Evolutionary conservation across 2,329 filamentous ascomycete genomes (phyloP).

Genomic region (Ophiostoma ulmi): DNA sequence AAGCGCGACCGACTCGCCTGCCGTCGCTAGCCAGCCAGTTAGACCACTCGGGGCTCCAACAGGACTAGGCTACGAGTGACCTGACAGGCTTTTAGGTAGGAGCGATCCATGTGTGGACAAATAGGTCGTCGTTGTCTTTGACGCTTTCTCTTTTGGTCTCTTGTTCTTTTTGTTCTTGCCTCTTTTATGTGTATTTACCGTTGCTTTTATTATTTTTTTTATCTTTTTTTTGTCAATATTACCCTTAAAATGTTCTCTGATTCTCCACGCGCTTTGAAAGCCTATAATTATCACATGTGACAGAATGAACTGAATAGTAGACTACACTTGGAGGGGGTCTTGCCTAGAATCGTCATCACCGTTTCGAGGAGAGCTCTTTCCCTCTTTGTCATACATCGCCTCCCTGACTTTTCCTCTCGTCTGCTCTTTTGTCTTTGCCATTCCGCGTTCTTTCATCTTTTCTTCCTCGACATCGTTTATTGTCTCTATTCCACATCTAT

Average conservation of each 20-base stretch:
- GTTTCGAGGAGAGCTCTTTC: slow-evolving; percentile 3
- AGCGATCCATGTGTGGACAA: background rate
- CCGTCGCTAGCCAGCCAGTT: slow-evolving; percentile 11
- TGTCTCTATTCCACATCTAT: background rate
- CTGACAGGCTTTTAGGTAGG: background rate
- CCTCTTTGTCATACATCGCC: background rate
- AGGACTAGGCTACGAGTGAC: background rate
- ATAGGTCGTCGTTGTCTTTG: background rate
- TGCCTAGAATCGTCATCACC: slow-evolving; percentile 22
- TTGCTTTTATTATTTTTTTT: background rate
- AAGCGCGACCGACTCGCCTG: slow-evolving; percentile 5
- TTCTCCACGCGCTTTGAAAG: slow-evolving; percentile 12
- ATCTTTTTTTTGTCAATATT: background rate
- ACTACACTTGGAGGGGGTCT: background rate
- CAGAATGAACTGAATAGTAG: background rate
- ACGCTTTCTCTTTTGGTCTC: background rate
- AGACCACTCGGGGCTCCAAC: background rate
- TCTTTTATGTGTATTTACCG: background rate
- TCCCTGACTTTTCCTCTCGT: background rate
- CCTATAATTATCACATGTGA: slow-evolving; percentile 23
- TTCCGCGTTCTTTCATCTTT: background rate
- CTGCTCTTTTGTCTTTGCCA: background rate
- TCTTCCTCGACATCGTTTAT: background rate
- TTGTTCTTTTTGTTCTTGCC: background rate
- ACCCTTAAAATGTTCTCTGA: background rate